Evolutionary conservation across 371 early-diverging fungal species (phyloP), one percentile per base, ranked within the genome.

Genomic region (Funneliformis caledonium): DNA sequence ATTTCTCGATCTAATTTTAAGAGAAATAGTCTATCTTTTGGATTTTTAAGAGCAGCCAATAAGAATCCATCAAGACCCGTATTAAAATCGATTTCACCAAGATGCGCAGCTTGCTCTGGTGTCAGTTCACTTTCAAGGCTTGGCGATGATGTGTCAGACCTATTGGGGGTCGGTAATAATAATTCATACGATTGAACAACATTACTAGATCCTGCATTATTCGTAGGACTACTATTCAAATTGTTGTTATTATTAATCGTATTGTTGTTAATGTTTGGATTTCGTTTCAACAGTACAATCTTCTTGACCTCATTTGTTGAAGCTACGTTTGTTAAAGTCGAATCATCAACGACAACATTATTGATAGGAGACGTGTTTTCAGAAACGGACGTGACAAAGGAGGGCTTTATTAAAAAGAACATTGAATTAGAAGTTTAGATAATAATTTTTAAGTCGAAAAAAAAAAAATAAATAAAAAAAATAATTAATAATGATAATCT

Each of bases 1-100:
- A 94, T 84, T 77, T 93, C 92, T 73, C 89, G 83, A 83, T 94
- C 94, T 62, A 93, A 81, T 84, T 92, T 93, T n/a, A 95, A 86
- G 76, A 94, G 80, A 82, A 94, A 93, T 65, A 92, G 81, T 67
- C 94, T 86, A 75, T 95, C 93, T 75, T 90, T 89, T 43, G 89
- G 92, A 70, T 89, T 92, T 76, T 88, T 90, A n/a, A 94, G 82
- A n/a, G 93, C 88, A 62, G 87, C 88, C n/a, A 93, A 77, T 31
- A 94, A 85, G 72, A 93, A 90, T 42, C 87, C 85, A 83, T 93
- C 92, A 9, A 91, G 85, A 43, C 84, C 86, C 65, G 80, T 72
- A 26, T 79, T 80, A 11, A 78, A 80, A 76, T 76, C 76, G 31
- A 76, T 76, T 62, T 76, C 76, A 42, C 76, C 76, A 33, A 76